phyloP scores from a whole-genome alignment of 164 flowering plant species.

The Echeveria elegans region DNA sequence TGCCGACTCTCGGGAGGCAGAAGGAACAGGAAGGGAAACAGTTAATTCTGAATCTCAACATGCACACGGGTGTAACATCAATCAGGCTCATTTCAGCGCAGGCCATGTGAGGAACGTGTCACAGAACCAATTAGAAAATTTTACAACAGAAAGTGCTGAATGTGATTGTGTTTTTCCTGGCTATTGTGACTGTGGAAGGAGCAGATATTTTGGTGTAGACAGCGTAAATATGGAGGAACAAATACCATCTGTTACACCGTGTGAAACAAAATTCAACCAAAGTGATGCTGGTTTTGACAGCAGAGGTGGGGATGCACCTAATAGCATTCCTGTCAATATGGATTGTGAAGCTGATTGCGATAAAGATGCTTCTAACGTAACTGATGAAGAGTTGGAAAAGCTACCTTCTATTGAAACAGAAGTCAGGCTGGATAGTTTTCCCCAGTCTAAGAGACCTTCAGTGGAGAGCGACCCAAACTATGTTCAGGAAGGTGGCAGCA shows the following conservation, averaged over 20 bases:
- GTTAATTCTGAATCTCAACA: not conserved
- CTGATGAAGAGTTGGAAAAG: not conserved
- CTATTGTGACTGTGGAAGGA: not conserved
- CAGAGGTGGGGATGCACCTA: not conserved
- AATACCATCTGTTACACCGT: not conserved
- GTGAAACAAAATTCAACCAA: not conserved
- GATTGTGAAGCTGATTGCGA: not conserved
- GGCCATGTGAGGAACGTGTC: not conserved
- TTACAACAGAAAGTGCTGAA: slow-evolving; percentile 5
- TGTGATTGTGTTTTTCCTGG: not conserved
- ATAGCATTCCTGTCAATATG: not conserved
- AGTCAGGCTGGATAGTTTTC: not conserved
- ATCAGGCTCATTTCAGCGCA: not conserved
- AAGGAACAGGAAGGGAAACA: not conserved
- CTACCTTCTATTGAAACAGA: not conserved
- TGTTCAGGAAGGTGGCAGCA: not conserved
- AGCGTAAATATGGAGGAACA: not conserved
- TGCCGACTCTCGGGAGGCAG: not conserved
- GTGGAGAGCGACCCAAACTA: not conserved
- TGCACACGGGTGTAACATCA: not conserved
- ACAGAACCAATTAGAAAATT: not conserved
- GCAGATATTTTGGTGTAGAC: not conserved
- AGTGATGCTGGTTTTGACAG: slow-evolving; percentile 3
- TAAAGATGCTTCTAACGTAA: not conserved
- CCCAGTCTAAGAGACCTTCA: not conserved